Evolutionary conservation across 805 yeast genomes (phyloP), one percentile per base, ranked within the genome.

Genomic region (Metschnikowia matae): DNA sequence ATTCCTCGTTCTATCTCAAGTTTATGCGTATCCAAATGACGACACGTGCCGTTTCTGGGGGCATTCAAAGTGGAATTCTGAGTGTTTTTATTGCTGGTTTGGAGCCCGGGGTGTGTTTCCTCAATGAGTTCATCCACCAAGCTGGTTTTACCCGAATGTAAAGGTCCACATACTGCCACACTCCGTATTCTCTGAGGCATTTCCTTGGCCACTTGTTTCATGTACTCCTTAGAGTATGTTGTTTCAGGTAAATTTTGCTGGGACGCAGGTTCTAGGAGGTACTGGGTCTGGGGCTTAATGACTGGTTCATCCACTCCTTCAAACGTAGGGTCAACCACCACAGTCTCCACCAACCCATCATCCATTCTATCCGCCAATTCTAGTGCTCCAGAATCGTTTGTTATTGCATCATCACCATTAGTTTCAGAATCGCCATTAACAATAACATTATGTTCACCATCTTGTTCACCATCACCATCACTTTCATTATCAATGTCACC

Each of bases 131-230:
- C 64, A 62, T 92, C 97, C 2, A 88, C 56, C 1, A 91, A 67
- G 0, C 89, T 74, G 0, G 98, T 87, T 67, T 94, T 94, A 1
- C 99, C 99, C 4, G 89, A 83, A 58, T 88, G 87, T 1, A 87
- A 63, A 40, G 83, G 80, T 0, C 99, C 99, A n/a, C 84, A 81
- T 1, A 94, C 57, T 0, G 91, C 86, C 15, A 91, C 69, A 64
- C 87, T 91, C 44, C 96, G 75, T 7, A 84, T 75, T 56, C 85
- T 82, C 13, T 81, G 82, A 0, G 96, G 89, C 1, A 80, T 57
- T 8, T 58, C 53, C 4, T 67, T 49, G 57, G 82, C 61, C 44
- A 80, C 57, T 4, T 76, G 70, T 18, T 73, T 58, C 74, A 89
- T 73, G 57, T 84, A 92, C 3, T 81, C 79, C 48, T 87, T 75